A percentile compares a stretch with the other conserved stretches of the same genome.
Conservation (phyloP, 257 asterid species). For the Solanum microdontum region DNA sequence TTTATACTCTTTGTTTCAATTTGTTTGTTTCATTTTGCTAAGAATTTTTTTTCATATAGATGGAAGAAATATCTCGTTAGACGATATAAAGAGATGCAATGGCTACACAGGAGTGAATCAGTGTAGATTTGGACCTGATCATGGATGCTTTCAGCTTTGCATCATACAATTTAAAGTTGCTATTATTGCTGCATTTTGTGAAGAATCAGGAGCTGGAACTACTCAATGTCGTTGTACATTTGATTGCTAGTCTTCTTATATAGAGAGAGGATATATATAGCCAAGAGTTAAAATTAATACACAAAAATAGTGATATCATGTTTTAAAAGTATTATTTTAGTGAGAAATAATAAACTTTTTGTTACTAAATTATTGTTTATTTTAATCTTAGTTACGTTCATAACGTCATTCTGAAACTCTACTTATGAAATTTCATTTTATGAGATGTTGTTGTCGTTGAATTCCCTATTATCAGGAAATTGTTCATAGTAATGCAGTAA, state of each 20-base stretch:
- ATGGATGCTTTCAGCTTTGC: not conserved
- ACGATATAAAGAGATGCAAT: not conserved
- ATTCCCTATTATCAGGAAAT: not conserved
- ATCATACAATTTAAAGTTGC: not conserved
- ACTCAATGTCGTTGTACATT: constrained; percentile 2
- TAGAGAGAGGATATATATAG: too few species aligned
- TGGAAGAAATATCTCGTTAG: not conserved
- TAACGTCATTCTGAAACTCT: not conserved
- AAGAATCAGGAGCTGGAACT: not conserved
- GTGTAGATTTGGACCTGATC: constrained; percentile 2
- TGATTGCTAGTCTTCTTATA: not conserved
- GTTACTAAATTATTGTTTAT: not conserved
- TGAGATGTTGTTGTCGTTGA: not conserved
- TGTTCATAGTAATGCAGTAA: not conserved
- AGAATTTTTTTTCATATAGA: not conserved
- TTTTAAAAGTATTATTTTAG: not conserved
- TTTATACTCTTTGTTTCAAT: not conserved
- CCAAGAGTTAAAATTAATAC: not conserved
- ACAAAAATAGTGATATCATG: not conserved
- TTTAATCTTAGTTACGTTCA: not conserved
- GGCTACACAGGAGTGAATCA: not conserved
- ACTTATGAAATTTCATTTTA: not conserved
- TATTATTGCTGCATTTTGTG: not conserved
- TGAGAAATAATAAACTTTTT: not conserved
- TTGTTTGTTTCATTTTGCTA: not conserved